Evolutionary conservation across 129 eudicot species (phyloP).

Genomic region (Escallonia rubra): DNA sequence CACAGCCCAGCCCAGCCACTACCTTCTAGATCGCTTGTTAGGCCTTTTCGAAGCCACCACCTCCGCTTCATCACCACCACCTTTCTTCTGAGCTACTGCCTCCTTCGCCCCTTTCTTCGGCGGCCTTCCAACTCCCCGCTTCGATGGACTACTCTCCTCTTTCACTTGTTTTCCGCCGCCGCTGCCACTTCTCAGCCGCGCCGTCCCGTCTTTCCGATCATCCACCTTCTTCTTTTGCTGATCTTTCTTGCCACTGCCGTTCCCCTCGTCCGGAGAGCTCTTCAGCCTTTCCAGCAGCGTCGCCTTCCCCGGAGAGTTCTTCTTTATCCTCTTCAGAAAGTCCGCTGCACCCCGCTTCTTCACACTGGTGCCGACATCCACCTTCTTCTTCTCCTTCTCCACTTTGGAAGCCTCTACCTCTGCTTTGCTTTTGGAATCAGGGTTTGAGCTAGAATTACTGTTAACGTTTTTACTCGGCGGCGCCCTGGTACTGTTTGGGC

Average conservation of each 20-base stretch:
- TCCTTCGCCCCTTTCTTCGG: slow-evolving; percentile 33
- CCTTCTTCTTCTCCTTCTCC: slow-evolving; percentile 13
- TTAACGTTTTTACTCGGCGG: background rate
- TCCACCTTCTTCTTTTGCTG: slow-evolving; percentile 20
- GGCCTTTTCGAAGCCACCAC: slow-evolving; percentile 30
- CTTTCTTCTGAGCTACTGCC: slow-evolving; percentile 13
- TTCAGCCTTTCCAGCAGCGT: slow-evolving; percentile 11
- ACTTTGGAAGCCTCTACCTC: slow-evolving; percentile 4
- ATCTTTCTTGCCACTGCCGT: slow-evolving; percentile 15
- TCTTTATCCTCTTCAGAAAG: slow-evolving; percentile 43
- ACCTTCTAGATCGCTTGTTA: slow-evolving; percentile 32
- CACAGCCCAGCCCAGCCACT: background rate
- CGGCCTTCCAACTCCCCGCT: slow-evolving; percentile 33
- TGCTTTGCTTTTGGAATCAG: slow-evolving; percentile 9
- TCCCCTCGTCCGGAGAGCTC: slow-evolving; percentile 11
- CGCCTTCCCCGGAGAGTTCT: slow-evolving; percentile 23
- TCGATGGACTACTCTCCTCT: slow-evolving; percentile 31
- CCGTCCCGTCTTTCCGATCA: slow-evolving; percentile 9
- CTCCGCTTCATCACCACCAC: slow-evolving; percentile 16
- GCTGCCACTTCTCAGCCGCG: slow-evolving; percentile 4
- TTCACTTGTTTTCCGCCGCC: slow-evolving; percentile 14
- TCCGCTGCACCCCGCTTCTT: slow-evolving; percentile 46
- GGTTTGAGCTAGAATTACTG: slow-evolving; percentile 2
- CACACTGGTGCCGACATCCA: background rate
- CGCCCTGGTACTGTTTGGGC: background rate